Evolutionary conservation across 2,329 filamentous ascomycete species (phyloP).

Genomic region (Pseudogymnoascus sp.): DNA sequence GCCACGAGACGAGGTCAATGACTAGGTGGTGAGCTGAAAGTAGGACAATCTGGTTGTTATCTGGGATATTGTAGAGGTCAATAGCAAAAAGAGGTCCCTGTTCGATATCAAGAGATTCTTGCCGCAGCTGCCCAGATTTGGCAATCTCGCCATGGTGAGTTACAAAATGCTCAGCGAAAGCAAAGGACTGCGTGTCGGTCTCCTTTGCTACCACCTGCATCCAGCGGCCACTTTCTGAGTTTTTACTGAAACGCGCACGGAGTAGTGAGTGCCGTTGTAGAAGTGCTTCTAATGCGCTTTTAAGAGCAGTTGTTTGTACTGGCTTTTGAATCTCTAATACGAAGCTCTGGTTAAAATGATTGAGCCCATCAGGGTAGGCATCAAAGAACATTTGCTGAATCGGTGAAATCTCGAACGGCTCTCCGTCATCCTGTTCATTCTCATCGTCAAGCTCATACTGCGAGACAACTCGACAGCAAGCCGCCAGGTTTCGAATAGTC

Average conservation of each 20-base stretch:
- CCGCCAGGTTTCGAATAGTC: constrained; percentile 12
- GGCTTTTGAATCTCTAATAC: constrained; percentile 13
- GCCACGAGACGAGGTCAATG: constrained; percentile 33
- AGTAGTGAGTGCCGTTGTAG: constrained; percentile 33
- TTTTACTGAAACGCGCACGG: constrained; percentile 29
- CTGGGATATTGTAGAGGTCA: constrained; percentile 18
- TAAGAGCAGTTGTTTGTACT: constrained; percentile 2
- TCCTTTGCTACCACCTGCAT: constrained; percentile 26
- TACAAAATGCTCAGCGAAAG: constrained; percentile 36
- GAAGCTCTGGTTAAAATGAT: constrained; percentile 25
- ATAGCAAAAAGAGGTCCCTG: constrained; percentile 17
- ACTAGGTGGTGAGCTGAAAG: constrained; percentile 22
- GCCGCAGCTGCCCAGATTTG: constrained; percentile 27
- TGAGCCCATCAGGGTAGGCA: constrained; percentile 12
- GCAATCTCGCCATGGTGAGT: constrained; percentile 24
- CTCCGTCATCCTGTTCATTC: constrained; percentile 9
- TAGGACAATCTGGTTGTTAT: constrained; percentile 12
- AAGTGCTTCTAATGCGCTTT: constrained; percentile 26
- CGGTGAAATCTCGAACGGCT: constrained; percentile 20
- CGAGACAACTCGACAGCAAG: not conserved
- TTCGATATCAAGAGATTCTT: constrained; percentile 20
- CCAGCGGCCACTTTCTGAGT: constrained; percentile 25
- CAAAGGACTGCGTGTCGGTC: constrained; percentile 22
- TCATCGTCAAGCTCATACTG: not conserved
- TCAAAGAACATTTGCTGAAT: constrained; percentile 24